phyloP scores from a whole-genome alignment of 257 asterid species.

The Penstemon barbatus region DNA sequence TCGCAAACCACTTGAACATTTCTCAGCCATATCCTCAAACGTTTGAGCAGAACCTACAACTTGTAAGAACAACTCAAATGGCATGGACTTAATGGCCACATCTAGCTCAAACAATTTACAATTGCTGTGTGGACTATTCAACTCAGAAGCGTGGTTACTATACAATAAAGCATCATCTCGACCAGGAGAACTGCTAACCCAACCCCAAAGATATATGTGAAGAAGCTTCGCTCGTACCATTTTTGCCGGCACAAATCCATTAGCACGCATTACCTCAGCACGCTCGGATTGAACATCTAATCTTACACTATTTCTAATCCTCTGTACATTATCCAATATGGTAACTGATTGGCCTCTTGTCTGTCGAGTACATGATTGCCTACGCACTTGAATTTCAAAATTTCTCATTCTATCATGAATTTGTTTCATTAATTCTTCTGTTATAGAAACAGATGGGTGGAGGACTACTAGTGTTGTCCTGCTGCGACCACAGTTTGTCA shows the following conservation, averaged over 20 bases:
- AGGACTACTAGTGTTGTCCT: constrained; percentile 72
- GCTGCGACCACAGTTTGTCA: constrained; percentile 76
- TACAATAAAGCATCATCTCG: constrained; percentile 54
- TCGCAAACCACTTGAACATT: constrained; percentile 60
- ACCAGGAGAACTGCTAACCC: constrained; percentile 50
- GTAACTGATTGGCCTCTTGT: constrained; percentile 56
- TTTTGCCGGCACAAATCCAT: constrained; percentile 77
- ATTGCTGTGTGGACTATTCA: constrained; percentile 76
- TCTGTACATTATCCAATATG: constrained; percentile 60
- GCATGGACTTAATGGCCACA: constrained; percentile 72
- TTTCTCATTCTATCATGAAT: constrained; percentile 78
- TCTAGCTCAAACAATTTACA: constrained; percentile 65
- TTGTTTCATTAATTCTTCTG: constrained; percentile 62
- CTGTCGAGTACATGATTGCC: constrained; percentile 45
- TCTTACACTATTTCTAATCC: constrained; percentile 49
- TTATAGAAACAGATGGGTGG: constrained; percentile 66
- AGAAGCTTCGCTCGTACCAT: constrained; percentile 86
- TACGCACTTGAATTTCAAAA: constrained; percentile 64
- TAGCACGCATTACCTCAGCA: constrained; percentile 66
- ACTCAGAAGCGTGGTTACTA: constrained; percentile 47
- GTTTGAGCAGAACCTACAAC: constrained; percentile 76
- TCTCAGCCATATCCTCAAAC: constrained; percentile 63
- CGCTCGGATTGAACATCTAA: constrained; percentile 52
- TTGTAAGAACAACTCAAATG: constrained; percentile 82
- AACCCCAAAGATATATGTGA: constrained; percentile 80